Conservation (phyloP, 2,329 filamentous ascomycete species). For the Aspergillus sp. region DNA sequence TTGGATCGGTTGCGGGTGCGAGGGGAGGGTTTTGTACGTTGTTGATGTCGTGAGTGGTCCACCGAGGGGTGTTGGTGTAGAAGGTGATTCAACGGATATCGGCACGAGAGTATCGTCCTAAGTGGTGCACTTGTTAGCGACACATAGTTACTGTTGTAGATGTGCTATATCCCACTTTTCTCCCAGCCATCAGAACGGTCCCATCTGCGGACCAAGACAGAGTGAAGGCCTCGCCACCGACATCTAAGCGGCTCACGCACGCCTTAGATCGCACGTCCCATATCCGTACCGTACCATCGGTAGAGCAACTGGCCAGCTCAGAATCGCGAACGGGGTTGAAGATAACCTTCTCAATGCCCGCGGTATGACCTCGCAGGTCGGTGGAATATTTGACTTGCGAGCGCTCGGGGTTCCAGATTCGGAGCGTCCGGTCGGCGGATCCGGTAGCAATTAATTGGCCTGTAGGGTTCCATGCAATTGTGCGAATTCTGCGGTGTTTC, state of each 20-base stretch:
- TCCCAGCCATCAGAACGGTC: constrained; percentile 50
- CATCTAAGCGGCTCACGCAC: constrained; percentile 52
- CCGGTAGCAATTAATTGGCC: constrained; percentile 85
- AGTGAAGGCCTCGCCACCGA: constrained; percentile 56
- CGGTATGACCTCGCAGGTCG: constrained; percentile 53
- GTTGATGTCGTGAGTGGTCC: constrained; percentile 19
- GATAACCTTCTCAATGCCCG: constrained; percentile 53
- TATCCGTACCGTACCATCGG: constrained; percentile 54
- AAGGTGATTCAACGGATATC: constrained; percentile 47
- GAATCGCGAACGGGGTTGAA: constrained; percentile 56
- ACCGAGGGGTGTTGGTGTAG: constrained; percentile 38
- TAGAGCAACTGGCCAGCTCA: constrained; percentile 55
- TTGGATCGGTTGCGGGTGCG: constrained; percentile 51
- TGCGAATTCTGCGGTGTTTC: constrained; percentile 63
- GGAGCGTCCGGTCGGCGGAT: constrained; percentile 81
- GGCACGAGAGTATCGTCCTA: constrained; percentile 55
- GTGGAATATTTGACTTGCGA: constrained; percentile 52
- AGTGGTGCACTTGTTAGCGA: constrained; percentile 8
- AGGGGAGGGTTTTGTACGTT: constrained; percentile 45
- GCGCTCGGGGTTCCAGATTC: constrained; percentile 80
- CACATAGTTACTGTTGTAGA: not conserved
- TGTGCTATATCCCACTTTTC: constrained; percentile 44
- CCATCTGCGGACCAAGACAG: constrained; percentile 55
- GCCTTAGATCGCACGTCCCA: constrained; percentile 57
- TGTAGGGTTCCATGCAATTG: constrained; percentile 86